phyloP scores from a whole-genome alignment of 148 eudicot species.

The Fagopyrum tataricum region DNA sequence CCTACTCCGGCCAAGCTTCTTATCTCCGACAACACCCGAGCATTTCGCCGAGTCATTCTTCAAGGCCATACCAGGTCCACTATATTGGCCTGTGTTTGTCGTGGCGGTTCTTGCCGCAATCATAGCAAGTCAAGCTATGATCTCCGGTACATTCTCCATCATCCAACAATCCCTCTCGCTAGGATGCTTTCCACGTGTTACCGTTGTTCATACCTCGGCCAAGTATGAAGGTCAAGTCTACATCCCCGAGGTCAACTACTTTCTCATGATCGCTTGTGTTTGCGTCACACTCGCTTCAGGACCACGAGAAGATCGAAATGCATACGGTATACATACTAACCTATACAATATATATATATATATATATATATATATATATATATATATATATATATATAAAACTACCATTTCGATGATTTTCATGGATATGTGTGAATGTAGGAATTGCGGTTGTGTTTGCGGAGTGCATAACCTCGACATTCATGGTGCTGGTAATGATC shows the following conservation, averaged over 20 bases:
- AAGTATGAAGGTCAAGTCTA: slow-evolving; percentile 34
- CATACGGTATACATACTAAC: slow-evolving; percentile 23
- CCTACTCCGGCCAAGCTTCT: slow-evolving; percentile 36
- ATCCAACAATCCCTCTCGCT: slow-evolving; percentile 28
- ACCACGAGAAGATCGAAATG: slow-evolving; percentile 25
- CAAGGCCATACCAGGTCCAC: slow-evolving; percentile 22
- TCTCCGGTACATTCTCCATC: slow-evolving; percentile 36
- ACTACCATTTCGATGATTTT: too few species aligned
- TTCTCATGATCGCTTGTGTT: slow-evolving; percentile 22
- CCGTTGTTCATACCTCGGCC: slow-evolving; percentile 29
- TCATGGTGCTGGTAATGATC: slow-evolving; percentile 36
- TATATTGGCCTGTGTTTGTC: slow-evolving; percentile 40
- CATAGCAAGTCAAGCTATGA: slow-evolving; percentile 46
- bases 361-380: too few species aligned
- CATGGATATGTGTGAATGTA: slow-evolving; percentile 11
- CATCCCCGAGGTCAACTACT: slow-evolving; percentile 24
- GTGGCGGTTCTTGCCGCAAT: slow-evolving; percentile 41
- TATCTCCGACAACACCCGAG: slow-evolving; percentile 20
- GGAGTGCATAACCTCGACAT: slow-evolving; percentile 29
- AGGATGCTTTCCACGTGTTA: slow-evolving; percentile 30
- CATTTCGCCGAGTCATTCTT: slow-evolving; percentile 23
- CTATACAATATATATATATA: neutral
- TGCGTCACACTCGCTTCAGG: slow-evolving; percentile 22
- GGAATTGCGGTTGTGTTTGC: slow-evolving; percentile 45
- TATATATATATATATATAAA: neutral